Evolutionary conservation across 2,329 filamentous ascomycete species (phyloP).

Genomic region (Chaetomiaceae sp.): DNA sequence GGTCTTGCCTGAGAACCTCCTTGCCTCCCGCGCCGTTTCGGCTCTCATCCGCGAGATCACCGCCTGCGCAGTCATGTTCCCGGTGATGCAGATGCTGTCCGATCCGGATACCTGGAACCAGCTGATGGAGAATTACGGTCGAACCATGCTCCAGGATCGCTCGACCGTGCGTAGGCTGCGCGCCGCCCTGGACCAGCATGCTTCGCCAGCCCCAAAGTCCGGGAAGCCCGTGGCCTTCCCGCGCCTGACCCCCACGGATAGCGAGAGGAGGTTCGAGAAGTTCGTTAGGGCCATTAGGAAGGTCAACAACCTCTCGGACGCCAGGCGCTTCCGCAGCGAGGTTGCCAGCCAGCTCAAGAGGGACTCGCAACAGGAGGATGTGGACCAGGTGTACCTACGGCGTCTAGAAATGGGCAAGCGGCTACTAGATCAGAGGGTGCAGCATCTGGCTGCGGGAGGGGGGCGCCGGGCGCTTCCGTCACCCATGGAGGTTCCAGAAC

Average conservation of each 20-base stretch:
- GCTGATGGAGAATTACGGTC: conserved; percentile 81
- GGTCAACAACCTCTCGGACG: conserved; percentile 86
- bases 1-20: conserved; percentile 65
- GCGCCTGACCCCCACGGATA: conserved; percentile 72
- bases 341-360: conserved; percentile 86
- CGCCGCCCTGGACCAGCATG: conserved; percentile 88
- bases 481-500: conserved; percentile 22
- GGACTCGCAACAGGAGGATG: conserved; percentile 69
- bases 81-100: conserved; percentile 70
- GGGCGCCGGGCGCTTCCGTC: conserved; percentile 36
- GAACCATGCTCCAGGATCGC: conserved; percentile 84
- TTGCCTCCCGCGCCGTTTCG: conserved; percentile 73
- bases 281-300: conserved; percentile 87
- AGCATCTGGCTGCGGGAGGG: conserved; percentile 66
- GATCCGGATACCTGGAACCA: conserved; percentile 99
- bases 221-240: conserved; percentile 66
- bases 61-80: conserved; percentile 83
- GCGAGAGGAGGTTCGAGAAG: conserved; percentile 86
- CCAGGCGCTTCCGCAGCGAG: conserved; percentile 84
- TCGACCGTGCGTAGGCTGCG: conserved; percentile 90
- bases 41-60: conserved; percentile 83
- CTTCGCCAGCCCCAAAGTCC: conserved; percentile 67
- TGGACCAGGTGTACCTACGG: conserved; percentile 81
- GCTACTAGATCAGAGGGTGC: conserved; percentile 82
- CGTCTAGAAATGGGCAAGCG: conserved; percentile 88